Evolutionary conservation across 805 yeast species (phyloP).

Genomic region (Metschnikowia lunata): DNA sequence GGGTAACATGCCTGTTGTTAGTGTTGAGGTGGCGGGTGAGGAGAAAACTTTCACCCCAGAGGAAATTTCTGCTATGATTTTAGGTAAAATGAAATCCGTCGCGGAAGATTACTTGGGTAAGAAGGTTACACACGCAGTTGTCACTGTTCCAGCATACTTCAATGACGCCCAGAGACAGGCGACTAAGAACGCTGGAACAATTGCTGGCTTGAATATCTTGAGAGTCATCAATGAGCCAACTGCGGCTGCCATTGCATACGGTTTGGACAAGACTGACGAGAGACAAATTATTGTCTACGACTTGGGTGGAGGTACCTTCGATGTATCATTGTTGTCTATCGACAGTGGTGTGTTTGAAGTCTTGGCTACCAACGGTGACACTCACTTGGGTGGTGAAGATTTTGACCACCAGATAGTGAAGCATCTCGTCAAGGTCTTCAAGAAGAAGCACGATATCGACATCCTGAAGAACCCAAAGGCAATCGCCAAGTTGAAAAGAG

Average conservation of each 20-base stretch:
- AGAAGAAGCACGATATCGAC: conserved; percentile 19
- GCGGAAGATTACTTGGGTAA: conserved; percentile 22
- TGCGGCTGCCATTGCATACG: conserved; percentile 27
- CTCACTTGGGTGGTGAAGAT: conserved; percentile 23
- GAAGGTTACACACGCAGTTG: conserved; percentile 21
- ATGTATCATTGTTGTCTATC: conserved; percentile 22
- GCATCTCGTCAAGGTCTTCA: conserved; percentile 18
- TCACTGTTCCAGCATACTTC: conserved; percentile 21
- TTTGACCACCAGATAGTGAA: conserved; percentile 19
- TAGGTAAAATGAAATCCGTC: conserved; percentile 71
- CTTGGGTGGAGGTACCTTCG: conserved; percentile 23
- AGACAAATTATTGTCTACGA: conserved; percentile 21
- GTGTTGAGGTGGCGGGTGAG: conserved; percentile 81
- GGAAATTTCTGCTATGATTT: conserved; percentile 91
- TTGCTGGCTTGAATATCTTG: conserved; percentile 21
- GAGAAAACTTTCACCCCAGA: conserved; percentile 87
- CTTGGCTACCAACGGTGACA: conserved; percentile 39
- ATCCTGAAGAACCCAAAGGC: conserved; percentile 18
- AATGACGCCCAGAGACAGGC: conserved; percentile 23
- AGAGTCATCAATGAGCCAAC: conserved; percentile 22
- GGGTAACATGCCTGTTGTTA: conserved; percentile 74
- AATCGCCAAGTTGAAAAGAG: conserved; percentile 21
- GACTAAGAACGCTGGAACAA: conserved; percentile 21
- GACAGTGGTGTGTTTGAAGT: conserved; percentile 22
- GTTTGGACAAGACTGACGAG: conserved; percentile 23